These are phyloP conservation scores for Hypoxylon rickii DNA, from an alignment of 495 filamentous ascomycete genomes.

Conservation along the genomic window DNA sequence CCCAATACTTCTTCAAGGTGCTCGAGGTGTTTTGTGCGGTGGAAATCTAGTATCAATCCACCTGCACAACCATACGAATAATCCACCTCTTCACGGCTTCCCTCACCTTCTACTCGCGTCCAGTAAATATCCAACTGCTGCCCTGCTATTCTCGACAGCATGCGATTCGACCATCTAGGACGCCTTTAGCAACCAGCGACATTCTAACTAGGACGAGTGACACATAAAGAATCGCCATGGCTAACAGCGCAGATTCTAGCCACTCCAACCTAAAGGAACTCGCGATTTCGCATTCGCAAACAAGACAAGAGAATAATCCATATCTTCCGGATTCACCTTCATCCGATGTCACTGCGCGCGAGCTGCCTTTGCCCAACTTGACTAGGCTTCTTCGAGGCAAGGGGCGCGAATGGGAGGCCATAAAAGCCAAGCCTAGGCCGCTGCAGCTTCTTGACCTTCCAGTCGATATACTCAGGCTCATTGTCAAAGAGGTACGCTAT, in stretches of 20 bases:
- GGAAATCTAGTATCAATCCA: no score
- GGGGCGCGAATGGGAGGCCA: constrained; percentile 46
- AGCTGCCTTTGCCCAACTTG: constrained; percentile 21
- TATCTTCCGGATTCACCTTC: constrained; percentile 20
- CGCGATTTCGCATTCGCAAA: constrained; percentile 15
- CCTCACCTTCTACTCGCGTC: not conserved
- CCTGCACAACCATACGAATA: no score
- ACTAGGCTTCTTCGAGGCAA: constrained; percentile 46
- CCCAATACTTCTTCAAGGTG: no score
- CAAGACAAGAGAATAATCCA: constrained; percentile 27
- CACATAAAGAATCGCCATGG: constrained; percentile 22
- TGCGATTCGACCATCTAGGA: constrained; percentile 20
- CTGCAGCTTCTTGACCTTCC: constrained; percentile 78
- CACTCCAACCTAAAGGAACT: constrained; percentile 26
- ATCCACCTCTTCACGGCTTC: no score
- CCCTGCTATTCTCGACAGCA: constrained; percentile 17
- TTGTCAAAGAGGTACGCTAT: constrained; percentile 81
- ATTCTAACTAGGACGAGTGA: constrained; percentile 6
- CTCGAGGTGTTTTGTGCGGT: no score
- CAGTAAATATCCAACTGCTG: not conserved
- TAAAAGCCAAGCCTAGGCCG: constrained; percentile 45
- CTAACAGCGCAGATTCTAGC: constrained; percentile 29
- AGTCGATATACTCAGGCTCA: constrained; percentile 82
- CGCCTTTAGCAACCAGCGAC: constrained; percentile 16
- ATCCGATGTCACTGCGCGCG: constrained; percentile 11